These are phyloP conservation scores for Mayamaea pseudoterrestris DNA, from an alignment of 108 stramenopile species.

Conservation along the genomic window DNA sequence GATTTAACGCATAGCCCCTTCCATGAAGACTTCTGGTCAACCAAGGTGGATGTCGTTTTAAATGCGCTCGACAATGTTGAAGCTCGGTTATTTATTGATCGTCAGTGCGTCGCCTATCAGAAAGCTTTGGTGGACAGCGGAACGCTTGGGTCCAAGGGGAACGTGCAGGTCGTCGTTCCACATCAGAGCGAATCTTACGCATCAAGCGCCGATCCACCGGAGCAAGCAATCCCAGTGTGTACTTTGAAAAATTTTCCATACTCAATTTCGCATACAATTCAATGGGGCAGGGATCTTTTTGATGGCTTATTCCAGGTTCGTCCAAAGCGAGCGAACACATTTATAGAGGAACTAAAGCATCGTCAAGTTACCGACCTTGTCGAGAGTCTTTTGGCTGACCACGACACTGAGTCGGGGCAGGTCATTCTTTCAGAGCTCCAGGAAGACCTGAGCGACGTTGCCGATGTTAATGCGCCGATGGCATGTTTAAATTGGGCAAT, in stretches of 20 bases:
- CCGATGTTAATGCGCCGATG: constrained; percentile 13
- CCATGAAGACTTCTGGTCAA: constrained; percentile 72
- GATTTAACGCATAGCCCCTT: constrained; percentile 50
- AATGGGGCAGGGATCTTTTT: constrained; percentile 82
- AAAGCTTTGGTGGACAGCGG: constrained; percentile 75
- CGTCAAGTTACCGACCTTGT: constrained; percentile 20
- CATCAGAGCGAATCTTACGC: constrained; percentile 77
- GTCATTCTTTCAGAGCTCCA: constrained; percentile 54
- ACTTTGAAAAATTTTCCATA: constrained; percentile 87
- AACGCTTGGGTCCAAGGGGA: constrained; percentile 80
- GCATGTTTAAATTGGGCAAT: constrained; percentile 56
- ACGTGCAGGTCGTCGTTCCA: constrained; percentile 83
- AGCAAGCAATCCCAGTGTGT: constrained; percentile 78
- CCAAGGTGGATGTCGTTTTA: constrained; percentile 79
- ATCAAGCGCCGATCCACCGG: constrained; percentile 78
- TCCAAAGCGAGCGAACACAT: constrained; percentile 67
- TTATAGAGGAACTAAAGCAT: constrained; percentile 12
- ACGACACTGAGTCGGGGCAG: constrained; percentile 50
- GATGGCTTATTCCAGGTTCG: constrained; percentile 70
- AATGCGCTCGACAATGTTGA: constrained; percentile 98
- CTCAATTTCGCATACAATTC: constrained; percentile 80
- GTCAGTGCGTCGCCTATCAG: constrained; percentile 59
- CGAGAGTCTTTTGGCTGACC: constrained; percentile 23
- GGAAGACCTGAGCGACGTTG: constrained; percentile 36
- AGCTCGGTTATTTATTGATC: constrained; percentile 80